Percentiles rank a stretch among this genome's conserved stretches.
Conservation (phyloP, 2,329 filamentous ascomycete species). For the Cladosporium sp. region DNA sequence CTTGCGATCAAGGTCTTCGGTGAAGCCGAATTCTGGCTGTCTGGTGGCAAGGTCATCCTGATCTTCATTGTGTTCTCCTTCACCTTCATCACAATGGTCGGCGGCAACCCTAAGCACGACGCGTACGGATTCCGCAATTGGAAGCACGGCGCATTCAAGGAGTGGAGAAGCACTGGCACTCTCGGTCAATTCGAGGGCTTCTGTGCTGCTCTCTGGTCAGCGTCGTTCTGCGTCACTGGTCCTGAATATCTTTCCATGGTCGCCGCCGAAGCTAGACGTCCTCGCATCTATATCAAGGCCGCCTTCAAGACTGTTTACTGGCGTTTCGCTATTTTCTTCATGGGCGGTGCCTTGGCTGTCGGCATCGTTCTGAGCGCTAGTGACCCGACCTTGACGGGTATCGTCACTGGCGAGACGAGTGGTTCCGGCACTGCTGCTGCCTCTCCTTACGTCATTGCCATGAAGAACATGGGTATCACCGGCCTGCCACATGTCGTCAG, state of each 20-base stretch:
- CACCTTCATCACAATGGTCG: slow-evolving; percentile 33
- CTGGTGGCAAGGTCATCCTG: slow-evolving; percentile 45
- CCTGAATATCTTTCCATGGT: slow-evolving; percentile 49
- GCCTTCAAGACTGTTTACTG: slow-evolving; percentile 47
- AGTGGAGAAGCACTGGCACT: slow-evolving; percentile 16
- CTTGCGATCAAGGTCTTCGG: slow-evolving; percentile 44
- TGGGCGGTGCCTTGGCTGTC: slow-evolving; percentile 42
- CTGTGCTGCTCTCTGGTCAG: slow-evolving; percentile 26
- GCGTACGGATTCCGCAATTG: slow-evolving; percentile 43
- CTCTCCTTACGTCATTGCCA: slow-evolving; percentile 34
- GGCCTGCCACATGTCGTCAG: slow-evolving; percentile 40
- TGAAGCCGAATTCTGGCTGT: slow-evolving; percentile 49
- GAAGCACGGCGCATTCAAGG: slow-evolving; percentile 29
- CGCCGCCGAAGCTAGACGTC: slow-evolving; percentile 44
- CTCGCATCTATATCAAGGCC: slow-evolving; percentile 41
- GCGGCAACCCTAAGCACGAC: slow-evolving; percentile 24
- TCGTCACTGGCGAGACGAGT: slow-evolving; percentile 14
- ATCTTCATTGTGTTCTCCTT: slow-evolving; percentile 43
- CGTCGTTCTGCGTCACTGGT: slow-evolving; percentile 23
- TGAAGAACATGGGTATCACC: slow-evolving; percentile 37
- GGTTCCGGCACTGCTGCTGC: slow-evolving; percentile 22
- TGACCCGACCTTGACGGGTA: slow-evolving; percentile 25
- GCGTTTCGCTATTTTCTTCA: slow-evolving; percentile 45
- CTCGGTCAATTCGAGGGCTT: slow-evolving; percentile 34
- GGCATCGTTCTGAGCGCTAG: slow-evolving; percentile 37